These are phyloP conservation scores for Chenopodium album DNA, from an alignment of 148 eudicot species.

Conservation along the genomic window DNA sequence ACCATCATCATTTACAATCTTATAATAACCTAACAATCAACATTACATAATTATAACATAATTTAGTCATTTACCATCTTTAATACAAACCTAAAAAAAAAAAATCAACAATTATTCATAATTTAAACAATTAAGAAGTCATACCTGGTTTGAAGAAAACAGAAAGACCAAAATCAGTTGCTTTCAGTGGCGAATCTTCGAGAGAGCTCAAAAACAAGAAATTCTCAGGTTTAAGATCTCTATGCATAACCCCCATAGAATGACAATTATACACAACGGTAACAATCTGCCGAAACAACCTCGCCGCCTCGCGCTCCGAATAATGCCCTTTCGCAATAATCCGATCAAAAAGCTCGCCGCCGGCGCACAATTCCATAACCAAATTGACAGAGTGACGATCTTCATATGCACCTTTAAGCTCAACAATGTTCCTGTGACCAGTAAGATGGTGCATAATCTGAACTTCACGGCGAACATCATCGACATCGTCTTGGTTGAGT, in stretches of 20 bases:
- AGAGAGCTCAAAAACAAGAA: constrained; percentile 61
- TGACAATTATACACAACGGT: constrained; percentile 84
- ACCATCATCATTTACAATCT: constrained; percentile 1
- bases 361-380: constrained; percentile 89
- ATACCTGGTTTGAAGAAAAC: constrained; percentile 81
- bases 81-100: too few relatives aligned
- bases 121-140: not conserved
- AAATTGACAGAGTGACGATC: constrained; percentile 83
- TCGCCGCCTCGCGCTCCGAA: constrained; percentile 88
- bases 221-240: constrained; percentile 96
- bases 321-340: constrained; percentile 87
- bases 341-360: constrained; percentile 94
- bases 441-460: constrained; percentile 98
- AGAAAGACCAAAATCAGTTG: constrained; percentile 92
- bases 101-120: not conserved
- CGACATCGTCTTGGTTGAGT: constrained; percentile 61
- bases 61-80: not conserved
- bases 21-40: not conserved
- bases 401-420: constrained; percentile 74
- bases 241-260: constrained; percentile 95
- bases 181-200: constrained; percentile 84
- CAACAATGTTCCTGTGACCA: constrained; percentile 85
- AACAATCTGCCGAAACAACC: constrained; percentile 72
- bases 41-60: not conserved
- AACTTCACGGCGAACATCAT: constrained; percentile 86